Base-by-base conservation (phyloP, 2,329 filamentous ascomycete genomes). In the Fusarium sulawesiense region DNA sequence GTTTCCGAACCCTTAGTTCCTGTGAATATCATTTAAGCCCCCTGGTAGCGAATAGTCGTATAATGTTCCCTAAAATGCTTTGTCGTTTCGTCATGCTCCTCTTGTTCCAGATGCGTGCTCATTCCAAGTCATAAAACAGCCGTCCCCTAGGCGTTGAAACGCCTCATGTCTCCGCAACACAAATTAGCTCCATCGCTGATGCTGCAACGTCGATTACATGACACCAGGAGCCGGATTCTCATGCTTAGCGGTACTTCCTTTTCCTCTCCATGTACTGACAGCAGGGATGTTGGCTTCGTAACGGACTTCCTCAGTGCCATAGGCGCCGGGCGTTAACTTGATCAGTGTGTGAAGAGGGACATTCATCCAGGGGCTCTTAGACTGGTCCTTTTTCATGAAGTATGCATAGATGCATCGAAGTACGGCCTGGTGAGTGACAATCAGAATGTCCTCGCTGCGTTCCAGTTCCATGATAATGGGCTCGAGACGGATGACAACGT, bases 381-480 rank as follows among this genome's bases (percentile, higher is more conserved):
- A 90, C 80, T 98, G 96, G 57, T 93, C 91, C 76, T 96, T 93
- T 76, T 98, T 97, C 92, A 98, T 97, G 80, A 98, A 99, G 81
- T 99, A 99, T 30, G 96, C 93, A 78, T 98, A 99, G 76, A 99
- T 97, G 84, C 96, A 99, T 64, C 96, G 90, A 68, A 99, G 85
- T 34, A 99, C 95, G 16, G 96, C 96, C 82, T 99, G 96, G 79
- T 99, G 96, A 6, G 96, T 98, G 66, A 99, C 94, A 74, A 99
- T 98, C 65, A 99, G 89, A 72, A 99, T 97, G 78, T 99, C 97
- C 80, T 98, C 96, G 73, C 91, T 93, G 68, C 96, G 89, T 81
- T 99, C 96, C 55, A 99, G 86, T 80, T 99, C 96, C 96, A 99
- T 99, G 82, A 99, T 99, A 81, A 99, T 99, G 67, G 96, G 96